Evolutionary conservation across 495 filamentous ascomycete species (phyloP).

Genomic region (Penicillium cataractarum): DNA sequence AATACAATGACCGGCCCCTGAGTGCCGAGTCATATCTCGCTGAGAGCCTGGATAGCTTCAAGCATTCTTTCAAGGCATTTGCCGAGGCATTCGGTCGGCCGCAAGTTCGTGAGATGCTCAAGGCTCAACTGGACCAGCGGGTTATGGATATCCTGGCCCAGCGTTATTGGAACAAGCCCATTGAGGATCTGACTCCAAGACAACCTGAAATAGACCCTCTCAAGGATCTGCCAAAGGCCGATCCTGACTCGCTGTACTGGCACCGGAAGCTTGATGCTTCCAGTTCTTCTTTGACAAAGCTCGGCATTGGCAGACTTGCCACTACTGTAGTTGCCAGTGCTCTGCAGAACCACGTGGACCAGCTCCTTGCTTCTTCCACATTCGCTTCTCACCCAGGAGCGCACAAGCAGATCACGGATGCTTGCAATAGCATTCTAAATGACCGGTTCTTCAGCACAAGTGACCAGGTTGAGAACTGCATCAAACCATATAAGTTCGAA

Average conservation of each 20-base stretch:
- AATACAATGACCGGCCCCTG: conserved; percentile 95
- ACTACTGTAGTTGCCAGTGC: conserved; percentile 87
- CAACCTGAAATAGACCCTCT: conserved; percentile 71
- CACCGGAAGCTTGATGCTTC: conserved; percentile 93
- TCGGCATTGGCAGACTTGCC: conserved; percentile 89
- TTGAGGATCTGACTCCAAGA: conserved; percentile 69
- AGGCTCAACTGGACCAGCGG: conserved; percentile 89
- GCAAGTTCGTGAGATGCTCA: conserved; percentile 86
- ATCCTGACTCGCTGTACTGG: conserved; percentile 86
- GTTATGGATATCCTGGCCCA: conserved; percentile 95
- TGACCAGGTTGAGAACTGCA: conserved; percentile 99
- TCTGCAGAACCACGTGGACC: conserved; percentile 84
- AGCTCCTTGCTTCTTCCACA: conserved; percentile 73
- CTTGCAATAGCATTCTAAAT: conserved; percentile 82
- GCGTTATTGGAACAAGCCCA: conserved; percentile 97
- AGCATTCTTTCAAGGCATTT: conserved; percentile 95
- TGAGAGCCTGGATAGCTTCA: conserved; percentile 92
- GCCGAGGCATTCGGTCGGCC: conserved; percentile 85
- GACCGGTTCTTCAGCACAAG: conserved; percentile 95
- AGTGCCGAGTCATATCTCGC: conserved; percentile 96
- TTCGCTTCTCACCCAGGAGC: conserved; percentile 92
- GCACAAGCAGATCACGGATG: conserved; percentile 85
- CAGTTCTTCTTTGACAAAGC: conserved; percentile 83
- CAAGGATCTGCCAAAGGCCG: conserved; percentile 76
- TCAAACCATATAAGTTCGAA: conserved; percentile 98